phyloP scores from a whole-genome alignment of 345 rosid species.

The Excoecaria agallocha region DNA sequence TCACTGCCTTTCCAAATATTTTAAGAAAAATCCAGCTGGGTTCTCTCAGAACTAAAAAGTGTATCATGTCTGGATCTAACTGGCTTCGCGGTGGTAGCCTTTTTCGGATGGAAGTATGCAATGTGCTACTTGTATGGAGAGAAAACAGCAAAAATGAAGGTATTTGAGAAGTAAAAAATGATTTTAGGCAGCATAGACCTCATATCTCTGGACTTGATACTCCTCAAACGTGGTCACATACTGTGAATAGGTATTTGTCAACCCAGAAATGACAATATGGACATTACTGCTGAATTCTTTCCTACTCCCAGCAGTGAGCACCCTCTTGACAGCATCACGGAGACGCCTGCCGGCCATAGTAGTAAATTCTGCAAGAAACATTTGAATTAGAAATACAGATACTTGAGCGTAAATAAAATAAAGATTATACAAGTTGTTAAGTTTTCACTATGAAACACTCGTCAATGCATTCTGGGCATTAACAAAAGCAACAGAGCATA shows the following conservation, averaged over 20 bases:
- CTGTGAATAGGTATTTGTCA: conserved; percentile 92
- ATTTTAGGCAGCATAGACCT: conserved; percentile 45
- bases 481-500: not conserved
- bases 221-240: conserved; percentile 91
- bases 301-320: conserved; percentile 48
- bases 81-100: too few relatives aligned
- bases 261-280: conserved; percentile 83
- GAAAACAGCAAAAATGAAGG: not conserved
- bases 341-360: conserved; percentile 99
- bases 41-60: too few relatives aligned
- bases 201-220: conserved; percentile 88
- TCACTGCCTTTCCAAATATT: not conserved
- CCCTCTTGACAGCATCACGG: conserved; percentile 72
- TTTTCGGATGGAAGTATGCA: not conserved
- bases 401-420: not conserved
- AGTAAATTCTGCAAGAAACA: conserved; percentile 63
- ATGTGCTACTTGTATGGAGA: not conserved
- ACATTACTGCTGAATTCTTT: conserved; percentile 42
- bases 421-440: not conserved
- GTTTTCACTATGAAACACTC: not conserved
- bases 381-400: not conserved
- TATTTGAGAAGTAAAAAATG: not conserved
- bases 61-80: too few relatives aligned
- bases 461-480: not conserved
- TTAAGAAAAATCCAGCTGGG: not conserved